Conservation (phyloP, 306 rosid species). For the Comarum palustre region DNA sequence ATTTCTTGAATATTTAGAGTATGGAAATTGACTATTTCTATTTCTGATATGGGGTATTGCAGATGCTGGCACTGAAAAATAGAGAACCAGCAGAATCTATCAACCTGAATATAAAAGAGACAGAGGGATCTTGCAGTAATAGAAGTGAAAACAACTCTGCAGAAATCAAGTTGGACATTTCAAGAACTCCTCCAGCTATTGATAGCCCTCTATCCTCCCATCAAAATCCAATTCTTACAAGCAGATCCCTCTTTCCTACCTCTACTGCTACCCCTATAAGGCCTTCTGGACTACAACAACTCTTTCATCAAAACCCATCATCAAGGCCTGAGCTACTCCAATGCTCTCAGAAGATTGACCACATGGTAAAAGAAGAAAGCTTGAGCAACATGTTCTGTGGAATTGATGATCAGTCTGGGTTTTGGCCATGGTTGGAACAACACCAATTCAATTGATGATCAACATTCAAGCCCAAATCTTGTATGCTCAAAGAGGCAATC, state of each 20-base stretch:
- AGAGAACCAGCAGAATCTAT: conserved; percentile 95
- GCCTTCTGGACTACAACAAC: conserved; percentile 65
- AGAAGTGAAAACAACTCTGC: conserved; percentile 90
- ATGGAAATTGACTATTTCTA: not conserved
- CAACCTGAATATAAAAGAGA: conserved; percentile 83
- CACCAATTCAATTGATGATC: conserved; percentile 70
- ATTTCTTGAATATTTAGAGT: not conserved
- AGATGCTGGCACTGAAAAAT: conserved; percentile 85
- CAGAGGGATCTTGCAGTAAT: conserved; percentile 97
- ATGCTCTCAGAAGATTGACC: conserved; percentile 60
- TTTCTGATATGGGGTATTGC: conserved; percentile 12
- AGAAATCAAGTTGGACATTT: conserved; percentile 82
- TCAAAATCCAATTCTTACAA: conserved; percentile 36
- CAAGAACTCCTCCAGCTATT: conserved; percentile 75
- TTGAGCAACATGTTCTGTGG: conserved; percentile 79
- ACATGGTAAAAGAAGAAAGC: conserved; percentile 75
- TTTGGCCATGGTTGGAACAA: conserved; percentile 99
- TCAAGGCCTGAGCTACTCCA: conserved; percentile 63
- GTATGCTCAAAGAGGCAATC: conserved; percentile 27
- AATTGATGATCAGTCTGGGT: conserved; percentile 89
- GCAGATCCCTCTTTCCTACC: conserved; percentile 60
- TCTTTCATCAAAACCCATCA: conserved; percentile 72
- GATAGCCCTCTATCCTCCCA: conserved; percentile 73
- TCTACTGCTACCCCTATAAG: conserved; percentile 38
- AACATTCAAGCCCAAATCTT: not conserved